Evolutionary conservation across 805 yeast genomes (phyloP).

Genomic region (Blastobotrys terrestris): DNA sequence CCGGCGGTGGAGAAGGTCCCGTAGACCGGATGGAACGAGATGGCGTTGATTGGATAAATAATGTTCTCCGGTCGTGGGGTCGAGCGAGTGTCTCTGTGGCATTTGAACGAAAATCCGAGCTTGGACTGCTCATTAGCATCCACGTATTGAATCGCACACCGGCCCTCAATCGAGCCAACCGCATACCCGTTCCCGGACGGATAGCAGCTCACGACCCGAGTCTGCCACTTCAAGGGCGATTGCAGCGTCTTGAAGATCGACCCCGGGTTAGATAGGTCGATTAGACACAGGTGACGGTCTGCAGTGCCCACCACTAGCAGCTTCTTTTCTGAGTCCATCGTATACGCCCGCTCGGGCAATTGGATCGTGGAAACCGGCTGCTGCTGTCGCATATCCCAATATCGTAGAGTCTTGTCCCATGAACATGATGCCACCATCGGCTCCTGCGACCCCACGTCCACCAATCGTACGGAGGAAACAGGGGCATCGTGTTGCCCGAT

Average conservation of each 20-base stretch:
- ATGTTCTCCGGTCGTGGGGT: slow-evolving; percentile 51
- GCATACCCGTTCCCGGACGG: slow-evolving; percentile 93
- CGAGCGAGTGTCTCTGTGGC: slow-evolving; percentile 67
- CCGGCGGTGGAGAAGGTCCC: slow-evolving; percentile 95
- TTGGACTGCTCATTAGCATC: slow-evolving; percentile 51
- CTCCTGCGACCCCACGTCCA: slow-evolving; percentile 53
- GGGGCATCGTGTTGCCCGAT: slow-evolving; percentile 83
- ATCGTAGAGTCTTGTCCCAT: slow-evolving; percentile 91
- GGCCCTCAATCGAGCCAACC: slow-evolving; percentile 87
- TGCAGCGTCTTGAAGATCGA: slow-evolving; percentile 63
- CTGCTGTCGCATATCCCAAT: slow-evolving; percentile 85
- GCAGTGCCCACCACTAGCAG: slow-evolving; percentile 92
- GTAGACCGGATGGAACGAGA: slow-evolving; percentile 79
- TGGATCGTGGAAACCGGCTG: slow-evolving; percentile 74
- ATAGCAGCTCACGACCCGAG: slow-evolving; percentile 74
- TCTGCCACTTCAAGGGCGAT: slow-evolving; percentile 87
- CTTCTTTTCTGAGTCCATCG: slow-evolving; percentile 79
- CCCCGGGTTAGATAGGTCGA: slow-evolving; percentile 75
- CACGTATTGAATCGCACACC: slow-evolving; percentile 90
- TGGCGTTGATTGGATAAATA: slow-evolving; percentile 73
- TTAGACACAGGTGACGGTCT: slow-evolving; percentile 69
- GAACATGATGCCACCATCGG: slow-evolving; percentile 86
- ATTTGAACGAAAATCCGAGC: slow-evolving; percentile 82
- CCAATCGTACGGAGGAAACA: slow-evolving; percentile 67
- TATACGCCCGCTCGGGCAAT: slow-evolving; percentile 85